Conservation (phyloP, 2,329 filamentous ascomycete species). For the Didymella sp. region DNA sequence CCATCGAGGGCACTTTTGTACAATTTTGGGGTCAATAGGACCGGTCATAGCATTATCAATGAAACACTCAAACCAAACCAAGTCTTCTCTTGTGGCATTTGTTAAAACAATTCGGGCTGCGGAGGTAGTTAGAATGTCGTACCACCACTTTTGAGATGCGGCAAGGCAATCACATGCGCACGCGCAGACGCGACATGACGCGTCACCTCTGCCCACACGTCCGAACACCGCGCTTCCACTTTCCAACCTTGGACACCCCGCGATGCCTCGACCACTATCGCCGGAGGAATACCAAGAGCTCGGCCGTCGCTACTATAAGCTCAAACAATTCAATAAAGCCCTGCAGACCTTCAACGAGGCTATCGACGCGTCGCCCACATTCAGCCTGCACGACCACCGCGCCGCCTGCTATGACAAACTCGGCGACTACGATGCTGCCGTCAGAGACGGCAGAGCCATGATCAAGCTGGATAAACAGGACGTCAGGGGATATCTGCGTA, state of each 20-base stretch:
- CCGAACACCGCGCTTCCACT: not conserved
- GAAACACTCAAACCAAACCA: conserved; percentile 4
- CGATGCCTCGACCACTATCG: conserved; percentile 43
- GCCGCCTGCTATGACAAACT: conserved; percentile 64
- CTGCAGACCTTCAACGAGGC: conserved; percentile 44
- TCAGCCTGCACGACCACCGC: conserved; percentile 60
- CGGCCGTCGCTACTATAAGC: conserved; percentile 46
- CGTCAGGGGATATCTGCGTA: conserved; percentile 65
- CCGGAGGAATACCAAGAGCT: conserved; percentile 47
- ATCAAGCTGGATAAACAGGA: conserved; percentile 60
- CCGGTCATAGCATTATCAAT: conserved; percentile 19
- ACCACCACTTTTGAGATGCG: not conserved
- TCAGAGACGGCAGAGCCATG: conserved; percentile 65
- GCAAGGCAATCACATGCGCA: conserved; percentile 2
- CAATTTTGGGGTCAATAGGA: conserved; percentile 18
- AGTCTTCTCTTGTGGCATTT: no score
- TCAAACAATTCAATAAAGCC: conserved; percentile 47
- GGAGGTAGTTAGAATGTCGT: not conserved
- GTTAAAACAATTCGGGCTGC: not conserved
- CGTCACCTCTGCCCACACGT: not conserved
- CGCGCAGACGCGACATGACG: not conserved
- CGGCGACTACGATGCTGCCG: conserved; percentile 57
- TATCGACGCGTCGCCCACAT: conserved; percentile 37
- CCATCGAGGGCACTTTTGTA: conserved; percentile 17
- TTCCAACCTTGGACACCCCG: not conserved